phyloP scores from a whole-genome alignment of 805 yeast genomes.

The Yarrowia hollandica region DNA sequence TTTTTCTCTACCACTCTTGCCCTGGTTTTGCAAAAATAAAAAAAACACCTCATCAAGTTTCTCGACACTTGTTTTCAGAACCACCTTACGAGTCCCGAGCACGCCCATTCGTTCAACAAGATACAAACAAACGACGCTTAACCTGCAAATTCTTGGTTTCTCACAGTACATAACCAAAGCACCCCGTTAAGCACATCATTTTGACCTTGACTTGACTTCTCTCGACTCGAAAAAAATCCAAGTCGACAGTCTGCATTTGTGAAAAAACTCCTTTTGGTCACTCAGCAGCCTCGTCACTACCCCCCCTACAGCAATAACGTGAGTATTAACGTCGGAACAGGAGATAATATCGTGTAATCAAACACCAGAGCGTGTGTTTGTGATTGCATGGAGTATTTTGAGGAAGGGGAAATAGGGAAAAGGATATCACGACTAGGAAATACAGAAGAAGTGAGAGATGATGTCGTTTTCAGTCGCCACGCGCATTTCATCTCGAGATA shows the following conservation, averaged over 20 bases:
- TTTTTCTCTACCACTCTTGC: slow-evolving; percentile 2
- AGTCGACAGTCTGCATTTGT: slow-evolving; percentile 3
- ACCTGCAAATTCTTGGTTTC: slow-evolving; percentile 20
- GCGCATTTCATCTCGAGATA: no score
- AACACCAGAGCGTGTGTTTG: not conserved
- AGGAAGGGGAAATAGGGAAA: no score
- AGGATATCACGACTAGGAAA: no score
- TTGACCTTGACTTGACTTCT: slow-evolving; percentile 12
- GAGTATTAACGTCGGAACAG: not conserved
- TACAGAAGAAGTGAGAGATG: no score
- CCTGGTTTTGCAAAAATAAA: not conserved
- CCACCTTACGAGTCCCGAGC: not conserved
- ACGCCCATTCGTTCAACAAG: not conserved
- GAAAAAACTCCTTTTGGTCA: no score
- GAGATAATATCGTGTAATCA: not conserved
- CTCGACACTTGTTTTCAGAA: not conserved
- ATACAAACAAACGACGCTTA: not conserved
- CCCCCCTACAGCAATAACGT: slow-evolving; percentile 2
- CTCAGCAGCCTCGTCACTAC: not conserved
- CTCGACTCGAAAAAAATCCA: not conserved
- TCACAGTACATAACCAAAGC: slow-evolving; percentile 28
- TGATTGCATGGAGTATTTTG: no score
- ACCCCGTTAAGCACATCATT: slow-evolving; percentile 22
- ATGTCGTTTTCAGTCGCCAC: no score
- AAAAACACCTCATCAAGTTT: not conserved